phyloP scores from a whole-genome alignment of 805 yeast species.

The Wickerhamomyces rabaulensis region DNA sequence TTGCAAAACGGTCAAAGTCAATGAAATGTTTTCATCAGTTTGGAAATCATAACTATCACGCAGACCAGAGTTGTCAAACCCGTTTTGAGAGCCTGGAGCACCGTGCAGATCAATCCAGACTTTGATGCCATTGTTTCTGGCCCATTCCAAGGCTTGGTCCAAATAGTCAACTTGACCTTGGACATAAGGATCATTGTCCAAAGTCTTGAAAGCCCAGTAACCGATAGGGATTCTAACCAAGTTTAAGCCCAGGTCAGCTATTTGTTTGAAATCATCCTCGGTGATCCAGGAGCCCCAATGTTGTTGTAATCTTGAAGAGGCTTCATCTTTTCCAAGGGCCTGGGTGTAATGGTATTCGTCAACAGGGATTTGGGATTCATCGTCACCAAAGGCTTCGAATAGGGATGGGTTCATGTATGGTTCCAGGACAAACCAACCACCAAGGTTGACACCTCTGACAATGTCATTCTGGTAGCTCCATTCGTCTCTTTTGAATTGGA shows the following conservation, averaged over 20 bases:
- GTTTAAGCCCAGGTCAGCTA: conserved; percentile 51
- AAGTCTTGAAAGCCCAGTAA: conserved; percentile 59
- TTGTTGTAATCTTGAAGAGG: conserved; percentile 33
- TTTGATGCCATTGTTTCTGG: conserved; percentile 49
- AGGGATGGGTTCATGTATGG: conserved; percentile 68
- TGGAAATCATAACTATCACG: conserved; percentile 62
- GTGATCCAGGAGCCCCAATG: conserved; percentile 60
- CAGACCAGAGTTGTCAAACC: conserved; percentile 78
- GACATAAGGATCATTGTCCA: conserved; percentile 55
- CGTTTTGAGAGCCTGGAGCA: conserved; percentile 81
- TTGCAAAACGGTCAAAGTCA: conserved; percentile 52
- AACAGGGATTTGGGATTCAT: conserved; percentile 37
- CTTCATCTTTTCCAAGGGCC: conserved; percentile 42
- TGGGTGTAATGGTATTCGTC: conserved; percentile 58
- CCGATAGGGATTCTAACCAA: conserved; percentile 76
- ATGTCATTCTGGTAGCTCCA: conserved; percentile 21
- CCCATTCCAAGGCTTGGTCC: conserved; percentile 65
- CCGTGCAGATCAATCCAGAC: conserved; percentile 80
- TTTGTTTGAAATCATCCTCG: conserved; percentile 51
- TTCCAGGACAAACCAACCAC: conserved; percentile 71
- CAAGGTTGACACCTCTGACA: conserved; percentile 46
- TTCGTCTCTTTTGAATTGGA: not conserved
- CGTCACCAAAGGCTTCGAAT: conserved; percentile 35
- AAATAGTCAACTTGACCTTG: conserved; percentile 62
- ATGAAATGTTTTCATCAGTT: conserved; percentile 42